Evolutionary conservation across 331 rosid genomes (phyloP).

Genomic region (Pyrus hybrid): DNA sequence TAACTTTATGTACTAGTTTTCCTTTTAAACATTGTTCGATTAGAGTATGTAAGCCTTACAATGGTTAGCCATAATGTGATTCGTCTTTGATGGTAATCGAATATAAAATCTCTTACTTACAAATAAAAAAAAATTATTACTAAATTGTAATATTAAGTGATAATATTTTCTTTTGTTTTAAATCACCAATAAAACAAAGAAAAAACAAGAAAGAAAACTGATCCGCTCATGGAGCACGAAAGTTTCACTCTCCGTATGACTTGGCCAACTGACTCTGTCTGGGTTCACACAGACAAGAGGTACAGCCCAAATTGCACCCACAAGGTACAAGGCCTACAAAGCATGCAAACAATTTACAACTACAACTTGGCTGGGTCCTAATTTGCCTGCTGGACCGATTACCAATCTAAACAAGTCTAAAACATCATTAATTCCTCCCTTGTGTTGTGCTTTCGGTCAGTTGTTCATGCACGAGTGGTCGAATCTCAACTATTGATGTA

Average conservation of each 20-base stretch:
- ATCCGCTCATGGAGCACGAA: not conserved
- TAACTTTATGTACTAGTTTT: too few species aligned
- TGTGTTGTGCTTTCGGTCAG: not conserved
- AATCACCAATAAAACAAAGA: not conserved
- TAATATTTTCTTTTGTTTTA: too few species aligned
- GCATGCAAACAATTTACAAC: not conserved
- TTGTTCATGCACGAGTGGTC: not conserved
- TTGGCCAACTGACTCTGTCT: not conserved
- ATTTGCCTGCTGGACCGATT: not conserved
- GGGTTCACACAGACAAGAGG: not conserved
- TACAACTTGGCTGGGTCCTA: slow-evolving; percentile 14
- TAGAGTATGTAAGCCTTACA: too few species aligned
- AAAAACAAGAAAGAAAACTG: not conserved
- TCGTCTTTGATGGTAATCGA: too few species aligned
- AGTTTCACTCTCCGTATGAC: not conserved
- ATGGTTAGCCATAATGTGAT: too few species aligned
- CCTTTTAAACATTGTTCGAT: too few species aligned
- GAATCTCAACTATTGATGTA: too few species aligned
- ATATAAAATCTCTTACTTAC: fast-evolving
- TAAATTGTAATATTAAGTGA: too few species aligned
- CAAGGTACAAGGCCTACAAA: not conserved
- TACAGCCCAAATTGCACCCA: not conserved
- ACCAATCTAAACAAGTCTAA: not conserved
- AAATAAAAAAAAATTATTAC: too few species aligned
- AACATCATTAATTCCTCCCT: not conserved